Base-by-base conservation (phyloP, 2,329 filamentous ascomycete genomes). In the Clarireedia hainanense region DNA sequence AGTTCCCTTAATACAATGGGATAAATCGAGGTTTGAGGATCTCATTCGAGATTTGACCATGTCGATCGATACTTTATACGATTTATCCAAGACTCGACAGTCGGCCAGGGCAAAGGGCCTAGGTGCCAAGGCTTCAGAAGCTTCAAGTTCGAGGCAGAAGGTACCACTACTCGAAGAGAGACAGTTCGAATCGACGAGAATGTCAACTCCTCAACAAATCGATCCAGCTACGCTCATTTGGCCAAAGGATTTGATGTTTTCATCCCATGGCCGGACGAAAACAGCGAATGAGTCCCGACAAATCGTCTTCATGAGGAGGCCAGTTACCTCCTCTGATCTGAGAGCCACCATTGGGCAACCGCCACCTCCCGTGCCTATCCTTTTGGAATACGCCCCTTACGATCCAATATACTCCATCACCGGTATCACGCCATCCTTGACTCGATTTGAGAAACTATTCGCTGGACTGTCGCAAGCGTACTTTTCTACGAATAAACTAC, bases 1-100 rank as follows among this genome's bases (percentile, higher is more conserved):
- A 67, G 70, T 72, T 5, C 73, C 78, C 0, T 68, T 84, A 61
- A 78, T 85, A 48, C 76, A 79, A 42, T 88, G 83, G 77, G 84
- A 89, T 71, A 86, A 85, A 68, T 74, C 75, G n/a, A 80, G 85
- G 54, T 91, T 91, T 63, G 83, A 88, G 64, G 86, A 90, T 64
- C 74, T 91, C 14, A 80, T 91, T 40, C 79, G 80, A 60, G 87
- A 91, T 64, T 74, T 91, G 60, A 91, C 86, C 15, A 81, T 82
- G 5, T 89, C 86, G 2, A 89, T 91, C 68, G 88, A 91, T 70
- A 89, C 85, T 0, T 76, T 92, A 1, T 91, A 88, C 68, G 86
- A 91, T 65, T 75, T 91, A 14, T 90, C 87, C 0, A 75, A 84
- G 50, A 86, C 85, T 14, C 76, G 86, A 20, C 65, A 68, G 46